Evolutionary conservation across 1,139 yeast genomes (phyloP).

Genomic region (Lodderomyces beijingensis): DNA sequence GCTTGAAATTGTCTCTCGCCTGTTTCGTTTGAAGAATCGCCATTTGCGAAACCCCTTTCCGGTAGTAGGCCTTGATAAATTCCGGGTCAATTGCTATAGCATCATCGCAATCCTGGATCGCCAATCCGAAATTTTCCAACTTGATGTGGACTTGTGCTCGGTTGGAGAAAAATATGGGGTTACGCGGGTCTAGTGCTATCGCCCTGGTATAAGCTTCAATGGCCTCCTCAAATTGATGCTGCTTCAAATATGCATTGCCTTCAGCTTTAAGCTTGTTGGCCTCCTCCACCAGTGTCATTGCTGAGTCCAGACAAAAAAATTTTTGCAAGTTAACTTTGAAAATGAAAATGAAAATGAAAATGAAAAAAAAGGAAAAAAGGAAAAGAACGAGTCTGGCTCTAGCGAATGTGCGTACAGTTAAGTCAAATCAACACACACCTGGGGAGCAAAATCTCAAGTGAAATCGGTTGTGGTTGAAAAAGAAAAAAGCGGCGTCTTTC

Average conservation of each 20-base stretch:
- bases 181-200: slow-evolving; percentile 60
- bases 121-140: slow-evolving; percentile 80
- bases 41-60: slow-evolving; percentile 79
- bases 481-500: too few species aligned
- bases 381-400: too few species aligned
- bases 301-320: not conserved
- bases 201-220: slow-evolving; percentile 71
- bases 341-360: too few species aligned
- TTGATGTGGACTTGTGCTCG: slow-evolving; percentile 89
- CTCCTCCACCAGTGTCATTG: slow-evolving; percentile 17
- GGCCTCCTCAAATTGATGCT: slow-evolving; percentile 63
- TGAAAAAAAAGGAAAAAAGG: too few species aligned
- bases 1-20: slow-evolving; percentile 67
- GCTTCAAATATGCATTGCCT: slow-evolving; percentile 71
- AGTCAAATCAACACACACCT: too few species aligned
- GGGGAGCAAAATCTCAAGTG: too few species aligned
- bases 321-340: not conserved
- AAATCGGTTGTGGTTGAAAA: too few species aligned
- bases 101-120: slow-evolving; percentile 69
- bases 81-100: slow-evolving; percentile 66
- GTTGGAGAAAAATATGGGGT: slow-evolving; percentile 77
- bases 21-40: slow-evolving; percentile 74
- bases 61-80: slow-evolving; percentile 72
- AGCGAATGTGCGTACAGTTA: too few species aligned
- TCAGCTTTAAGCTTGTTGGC: slow-evolving; percentile 57